Evolutionary conservation across 2,329 filamentous ascomycete species (phyloP), one percentile per base, ranked within the genome.

Genomic region (Coniochaeta hoffmannii): DNA sequence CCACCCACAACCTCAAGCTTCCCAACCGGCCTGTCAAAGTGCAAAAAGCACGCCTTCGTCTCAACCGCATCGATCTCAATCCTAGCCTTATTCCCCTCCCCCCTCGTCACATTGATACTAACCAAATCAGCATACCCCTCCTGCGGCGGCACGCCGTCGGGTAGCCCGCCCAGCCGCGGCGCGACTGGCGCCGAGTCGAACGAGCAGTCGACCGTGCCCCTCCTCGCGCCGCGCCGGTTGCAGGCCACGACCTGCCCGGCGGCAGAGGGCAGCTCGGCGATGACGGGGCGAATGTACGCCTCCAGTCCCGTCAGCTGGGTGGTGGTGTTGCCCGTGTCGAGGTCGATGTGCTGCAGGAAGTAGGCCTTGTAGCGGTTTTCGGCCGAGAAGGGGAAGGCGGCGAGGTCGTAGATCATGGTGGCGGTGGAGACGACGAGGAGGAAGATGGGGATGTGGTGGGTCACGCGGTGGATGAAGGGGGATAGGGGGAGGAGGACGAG

Each of bases 391-490:
- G 94, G 94, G 69, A 96, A 97, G 1, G 89, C 89, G 2, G 82
- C 73, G 4, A 97, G 80, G 66, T 95, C 96, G 75, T 96, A 97
- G 55, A 92, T 80, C 28, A 95, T 73, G 1, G 90, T 95, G 30
- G 79, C 89, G 24, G 83, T 65, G 58, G 91, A 89, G 9, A 96
- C 74, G 12, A 86, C 66, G 28, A 95, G 76, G 15, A 97, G 70
- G 63, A 96, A 85, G 0, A 87, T 73, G 0, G 94, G 92, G 4
- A 97, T 69, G 57, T 96, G 90, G 66, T 88, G 88, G 1, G 87
- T 90, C 60, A 94, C 83, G 44, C 93, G 87, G 68, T 97, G 92
- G 38, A 96, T 78, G 66, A 96, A 96, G 0, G 94, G 94, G 0
- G 86, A 81, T 2, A 90, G 69, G 0, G 94, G 94, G 1, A 90